A percentile compares a stretch with the other conserved stretches of the same genome.
Evolutionary conservation across 2,329 filamentous ascomycete species (phyloP).

Genomic region (Alternaria ethzedia): DNA sequence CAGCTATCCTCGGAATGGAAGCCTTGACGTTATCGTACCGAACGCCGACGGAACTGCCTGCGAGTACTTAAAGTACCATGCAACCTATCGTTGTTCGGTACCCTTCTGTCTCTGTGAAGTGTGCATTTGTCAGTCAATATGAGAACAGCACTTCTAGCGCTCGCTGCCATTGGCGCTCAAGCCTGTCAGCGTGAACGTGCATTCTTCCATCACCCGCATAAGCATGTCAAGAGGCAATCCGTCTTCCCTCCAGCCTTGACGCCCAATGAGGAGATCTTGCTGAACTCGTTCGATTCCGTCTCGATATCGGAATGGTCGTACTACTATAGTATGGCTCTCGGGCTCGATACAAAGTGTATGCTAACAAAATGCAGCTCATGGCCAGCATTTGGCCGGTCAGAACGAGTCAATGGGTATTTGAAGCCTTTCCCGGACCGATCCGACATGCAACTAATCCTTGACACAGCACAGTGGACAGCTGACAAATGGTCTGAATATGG

Average conservation of each 20-base stretch:
- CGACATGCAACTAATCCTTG: neutral
- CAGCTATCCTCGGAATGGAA: conserved; percentile 5
- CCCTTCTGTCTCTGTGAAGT: conserved; percentile 7
- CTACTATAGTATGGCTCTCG: conserved; percentile 43
- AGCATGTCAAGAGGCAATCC: conserved; percentile 36
- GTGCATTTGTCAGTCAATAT: conserved; percentile 23
- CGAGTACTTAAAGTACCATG: conserved; percentile 21
- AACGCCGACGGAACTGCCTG: neutral
- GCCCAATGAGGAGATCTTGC: conserved; percentile 47
- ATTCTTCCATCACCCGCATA: conserved; percentile 29
- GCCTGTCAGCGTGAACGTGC: conserved; percentile 44
- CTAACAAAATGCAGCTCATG: conserved; percentile 36
- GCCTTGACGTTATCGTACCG: conserved; percentile 28
- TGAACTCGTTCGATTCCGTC: conserved; percentile 50
- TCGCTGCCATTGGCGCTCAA: conserved; percentile 40
- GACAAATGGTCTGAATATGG: conserved; percentile 46
- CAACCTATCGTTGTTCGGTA: neutral
- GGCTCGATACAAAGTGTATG: neutral
- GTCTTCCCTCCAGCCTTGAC: conserved; percentile 45
- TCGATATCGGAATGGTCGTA: conserved; percentile 49
- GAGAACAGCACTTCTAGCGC: conserved; percentile 31
- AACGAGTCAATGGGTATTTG: conserved; percentile 40
- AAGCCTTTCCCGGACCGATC: neutral
- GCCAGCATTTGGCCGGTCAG: conserved; percentile 40
- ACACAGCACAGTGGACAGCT: conserved; percentile 47